Base-by-base conservation (phyloP, 108 stramenopile genomes). In the Pseudonitzschia delicatissima region DNA sequence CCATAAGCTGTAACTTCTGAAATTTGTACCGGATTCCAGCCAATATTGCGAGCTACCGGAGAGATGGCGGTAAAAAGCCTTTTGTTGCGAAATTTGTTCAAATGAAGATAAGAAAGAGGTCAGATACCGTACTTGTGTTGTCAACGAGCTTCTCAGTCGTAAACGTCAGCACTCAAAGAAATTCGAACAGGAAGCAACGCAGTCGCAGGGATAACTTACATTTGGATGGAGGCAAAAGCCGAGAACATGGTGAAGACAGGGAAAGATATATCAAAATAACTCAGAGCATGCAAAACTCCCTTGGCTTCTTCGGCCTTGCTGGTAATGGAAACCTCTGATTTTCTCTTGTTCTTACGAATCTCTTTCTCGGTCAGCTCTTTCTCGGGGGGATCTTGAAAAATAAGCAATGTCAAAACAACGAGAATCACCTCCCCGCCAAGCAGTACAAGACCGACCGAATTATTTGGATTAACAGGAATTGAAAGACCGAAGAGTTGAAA, bases 51-150 rank as follows among this genome's bases (percentile, higher is more conserved):
- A 32, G 79, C 76, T 34, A 77, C 85, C 12, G 90, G 85, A 5
- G 90, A 82, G 17, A 91, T 64, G 2, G 70, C 87, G n/a, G 90
- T 87, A 68, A 83, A 85, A 44, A 86, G 81, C 20, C 35, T 40
- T 34, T 5, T n/a, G 25, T 11, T 5, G 25, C 7, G 21, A 31
- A 57, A 57, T 12, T 2, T 9, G 33, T n/a, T n/a, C n/a, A n/a
- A n/a, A n/a, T n/a, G n/a, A n/a, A n/a, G n/a, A n/a, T n/a, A n/a
- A n/a, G n/a, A n/a, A n/a, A n/a, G n/a, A n/a, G n/a, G n/a, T n/a
- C n/a, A n/a, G n/a, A n/a, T n/a, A n/a, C n/a, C n/a, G n/a, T n/a
- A n/a, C n/a, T n/a, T n/a, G n/a, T n/a, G n/a, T n/a, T n/a, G n/a
- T n/a, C n/a, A n/a, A n/a, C n/a, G n/a, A n/a, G n/a, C n/a, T n/a